Evolutionary conservation across 73 alveolate genomes (phyloP), one percentile per base, ranked within the genome.

Genomic region (Paraurostyla sp.): DNA sequence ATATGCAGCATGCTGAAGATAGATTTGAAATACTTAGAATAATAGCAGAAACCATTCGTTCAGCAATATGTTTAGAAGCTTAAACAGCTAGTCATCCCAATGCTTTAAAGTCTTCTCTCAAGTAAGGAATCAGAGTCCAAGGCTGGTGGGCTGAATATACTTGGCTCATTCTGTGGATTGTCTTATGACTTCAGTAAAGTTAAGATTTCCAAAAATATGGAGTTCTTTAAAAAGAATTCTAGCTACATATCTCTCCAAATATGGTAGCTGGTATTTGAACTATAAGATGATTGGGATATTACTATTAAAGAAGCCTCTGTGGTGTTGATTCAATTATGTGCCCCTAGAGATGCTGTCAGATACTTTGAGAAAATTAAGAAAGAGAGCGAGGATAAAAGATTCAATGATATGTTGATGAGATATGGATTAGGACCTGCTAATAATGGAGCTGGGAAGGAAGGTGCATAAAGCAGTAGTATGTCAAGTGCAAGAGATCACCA

Each of bases 281-380:
- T 92, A 16, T 82, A 92, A 69, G 93, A 90, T 60, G 97, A 92
- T 56, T 92, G 97, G 97, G 97, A 92, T 76, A 90, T 92, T 57
- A 92, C 97, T 0, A 92, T 87, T 38, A 81, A 92, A 71, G 97
- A 89, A 81, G 97, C 97, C 18, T 89, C 97, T 7, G 92, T 89
- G 36, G 94, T 92, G 35, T 50, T 92, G 38, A 71, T 92, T 0
- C 60, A 92, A 52, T 81, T 92, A 29, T 92, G 97, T 49, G 94
- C 97, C 18, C 97, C 97, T 16, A 59, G 94, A 71, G 91, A 92
- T 25, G 90, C 93, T 22, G 88, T 92, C 16, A 57, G 81, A 22
- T 92, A 88, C 60, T 92, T 92, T 68, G 81, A 87, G 29, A 80
- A 76, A 54, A 57, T 68, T 0, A 92, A 92, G 87, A 3, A 60